Evolutionary conservation across 495 filamentous ascomycete species (phyloP).

Genomic region (Penicillium ucsense): DNA sequence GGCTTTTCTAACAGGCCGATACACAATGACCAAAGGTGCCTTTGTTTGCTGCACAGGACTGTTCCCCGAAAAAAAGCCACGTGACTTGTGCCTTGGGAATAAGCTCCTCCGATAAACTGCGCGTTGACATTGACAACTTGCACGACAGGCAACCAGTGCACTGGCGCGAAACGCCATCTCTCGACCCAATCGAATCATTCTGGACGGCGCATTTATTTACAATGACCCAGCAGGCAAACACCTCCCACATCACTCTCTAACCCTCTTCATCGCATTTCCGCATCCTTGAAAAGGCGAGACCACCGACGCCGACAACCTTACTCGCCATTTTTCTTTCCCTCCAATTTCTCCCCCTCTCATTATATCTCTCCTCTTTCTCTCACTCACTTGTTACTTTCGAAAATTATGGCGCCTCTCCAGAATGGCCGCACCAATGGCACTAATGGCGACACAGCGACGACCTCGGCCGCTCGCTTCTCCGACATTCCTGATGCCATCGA

Average conservation of each 20-base stretch:
- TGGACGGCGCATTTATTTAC: conserved; percentile 14
- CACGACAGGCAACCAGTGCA: conserved; percentile 5
- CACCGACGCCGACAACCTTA: background rate
- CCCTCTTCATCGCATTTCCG: conserved; percentile 10
- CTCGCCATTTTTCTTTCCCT: too few species aligned
- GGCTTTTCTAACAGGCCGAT: too few species aligned
- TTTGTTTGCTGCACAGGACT: too few species aligned
- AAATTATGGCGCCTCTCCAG: conserved; percentile 41
- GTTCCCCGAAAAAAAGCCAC: background rate
- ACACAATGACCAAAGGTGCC: too few species aligned
- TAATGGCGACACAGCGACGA: conserved; percentile 19
- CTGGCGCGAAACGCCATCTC: background rate
- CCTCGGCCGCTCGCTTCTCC: conserved; percentile 54
- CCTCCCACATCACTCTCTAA: conserved; percentile 6
- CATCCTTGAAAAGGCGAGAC: background rate
- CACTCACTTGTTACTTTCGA: background rate
- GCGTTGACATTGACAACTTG: conserved; percentile 5
- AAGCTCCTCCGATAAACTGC: conserved; percentile 13
- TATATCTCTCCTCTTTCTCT: background rate
- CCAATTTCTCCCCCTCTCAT: background rate
- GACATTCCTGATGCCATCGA: conserved; percentile 85
- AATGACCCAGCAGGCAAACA: conserved; percentile 26
- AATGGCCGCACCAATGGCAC: conserved; percentile 49
- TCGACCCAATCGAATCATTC: background rate
- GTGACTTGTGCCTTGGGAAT: conserved; percentile 6